phyloP scores from a whole-genome alignment of 495 filamentous ascomycete species.

The Polyplosphaeria fusca region DNA sequence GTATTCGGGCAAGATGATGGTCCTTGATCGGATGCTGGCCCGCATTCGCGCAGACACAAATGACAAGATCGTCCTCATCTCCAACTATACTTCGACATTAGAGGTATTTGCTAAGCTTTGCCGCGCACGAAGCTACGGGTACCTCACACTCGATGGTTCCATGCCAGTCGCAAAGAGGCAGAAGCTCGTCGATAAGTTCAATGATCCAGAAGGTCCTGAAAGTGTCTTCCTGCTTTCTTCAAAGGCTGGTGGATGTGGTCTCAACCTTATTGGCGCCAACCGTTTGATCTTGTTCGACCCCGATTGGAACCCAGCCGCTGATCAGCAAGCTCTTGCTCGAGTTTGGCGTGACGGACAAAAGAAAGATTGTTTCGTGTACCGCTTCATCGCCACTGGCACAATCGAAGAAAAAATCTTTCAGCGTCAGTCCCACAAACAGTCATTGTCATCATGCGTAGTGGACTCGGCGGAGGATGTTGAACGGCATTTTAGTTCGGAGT shows the following conservation, averaged over 20 bases:
- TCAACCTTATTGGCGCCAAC: constrained; percentile 97
- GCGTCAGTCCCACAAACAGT: constrained; percentile 96
- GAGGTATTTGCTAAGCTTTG: constrained; percentile 94
- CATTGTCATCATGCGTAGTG: constrained; percentile 93
- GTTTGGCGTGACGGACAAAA: constrained; percentile 99
- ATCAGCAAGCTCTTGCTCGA: constrained; percentile 94
- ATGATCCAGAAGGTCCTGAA: constrained; percentile 84
- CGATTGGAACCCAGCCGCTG: constrained; percentile 98
- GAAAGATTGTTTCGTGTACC: constrained; percentile 99
- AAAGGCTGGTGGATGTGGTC: constrained; percentile 93
- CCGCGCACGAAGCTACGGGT: constrained; percentile 77
- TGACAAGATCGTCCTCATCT: constrained; percentile 98
- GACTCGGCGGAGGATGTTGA: constrained; percentile 96
- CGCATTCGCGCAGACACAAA: constrained; percentile 95
- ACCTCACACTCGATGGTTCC: constrained; percentile 84
- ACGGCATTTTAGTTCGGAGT: constrained; percentile 88
- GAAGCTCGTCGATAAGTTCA: constrained; percentile 98
- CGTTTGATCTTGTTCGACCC: constrained; percentile 96
- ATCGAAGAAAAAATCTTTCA: constrained; percentile 99
- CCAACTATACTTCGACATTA: constrained; percentile 95
- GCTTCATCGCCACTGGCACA: constrained; percentile 95
- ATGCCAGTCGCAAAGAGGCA: constrained; percentile 97
- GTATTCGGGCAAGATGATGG: constrained; percentile 99
- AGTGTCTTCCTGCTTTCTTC: constrained; percentile 95
- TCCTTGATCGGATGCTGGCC: constrained; percentile 96